These are phyloP conservation scores for Pseudogymnoascus sp. DNA, from an alignment of 2,329 filamentous ascomycete genomes.

Conservation along the genomic window DNA sequence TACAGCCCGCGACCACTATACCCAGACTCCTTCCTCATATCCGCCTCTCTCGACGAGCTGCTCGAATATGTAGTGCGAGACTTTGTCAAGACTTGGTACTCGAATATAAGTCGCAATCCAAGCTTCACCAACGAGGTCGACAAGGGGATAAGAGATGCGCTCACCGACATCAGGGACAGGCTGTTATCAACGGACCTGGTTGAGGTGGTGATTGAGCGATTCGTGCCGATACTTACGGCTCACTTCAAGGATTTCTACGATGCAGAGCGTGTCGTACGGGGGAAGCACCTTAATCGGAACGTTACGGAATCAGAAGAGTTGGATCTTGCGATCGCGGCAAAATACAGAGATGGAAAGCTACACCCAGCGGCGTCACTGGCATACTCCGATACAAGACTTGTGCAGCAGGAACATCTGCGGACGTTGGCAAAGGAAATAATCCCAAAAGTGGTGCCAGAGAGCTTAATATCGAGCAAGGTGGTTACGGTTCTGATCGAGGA, in stretches of 20 bases:
- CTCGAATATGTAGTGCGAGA: conserved; percentile 71
- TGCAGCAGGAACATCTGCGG: conserved; percentile 84
- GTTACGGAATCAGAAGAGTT: conserved; percentile 96
- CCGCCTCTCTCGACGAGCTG: conserved; percentile 70
- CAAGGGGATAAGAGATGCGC: conserved; percentile 63
- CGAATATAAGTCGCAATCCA: conserved; percentile 71
- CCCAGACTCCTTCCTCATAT: conserved; percentile 68
- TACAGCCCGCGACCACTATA: conserved; percentile 68
- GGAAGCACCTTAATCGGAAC: conserved; percentile 77
- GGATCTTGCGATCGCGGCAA: conserved; percentile 89
- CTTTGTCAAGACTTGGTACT: conserved; percentile 86
- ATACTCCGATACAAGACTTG: conserved; percentile 73
- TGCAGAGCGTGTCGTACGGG: conserved; percentile 79
- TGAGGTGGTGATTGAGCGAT: conserved; percentile 69
- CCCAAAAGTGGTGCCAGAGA: conserved; percentile 65
- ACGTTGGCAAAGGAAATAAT: conserved; percentile 65
- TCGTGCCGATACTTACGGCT: conserved; percentile 80
- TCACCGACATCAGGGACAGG: conserved; percentile 64
- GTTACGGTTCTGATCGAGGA: conserved; percentile 79
- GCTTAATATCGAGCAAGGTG: conserved; percentile 68
- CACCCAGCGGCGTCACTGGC: conserved; percentile 79
- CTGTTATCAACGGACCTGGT: conserved; percentile 73
- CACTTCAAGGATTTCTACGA: conserved; percentile 89
- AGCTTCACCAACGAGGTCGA: conserved; percentile 85
- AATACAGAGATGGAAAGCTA: conserved; percentile 81